Evolutionary conservation across 2,329 filamentous ascomycete species (phyloP).

Genomic region (Pseudomassariella vexata): DNA sequence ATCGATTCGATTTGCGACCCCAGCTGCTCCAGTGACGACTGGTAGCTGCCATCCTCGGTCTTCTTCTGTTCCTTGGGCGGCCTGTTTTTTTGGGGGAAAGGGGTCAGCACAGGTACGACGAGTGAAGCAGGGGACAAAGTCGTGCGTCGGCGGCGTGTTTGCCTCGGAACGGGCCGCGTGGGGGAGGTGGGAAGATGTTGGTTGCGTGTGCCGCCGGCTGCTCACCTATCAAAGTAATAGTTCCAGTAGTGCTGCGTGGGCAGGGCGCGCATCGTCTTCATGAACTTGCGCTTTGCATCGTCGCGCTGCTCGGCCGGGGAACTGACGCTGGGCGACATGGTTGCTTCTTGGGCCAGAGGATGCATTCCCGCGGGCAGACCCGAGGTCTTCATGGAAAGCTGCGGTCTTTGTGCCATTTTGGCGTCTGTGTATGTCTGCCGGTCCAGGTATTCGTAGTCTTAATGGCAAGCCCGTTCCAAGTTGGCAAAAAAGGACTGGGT

Average conservation of each 20-base stretch:
- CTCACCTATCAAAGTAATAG: slow-evolving; percentile 60
- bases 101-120: slow-evolving; percentile 3
- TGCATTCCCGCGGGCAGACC: too few species aligned
- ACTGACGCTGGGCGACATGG: slow-evolving; percentile 53
- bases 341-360: too few species aligned
- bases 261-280: slow-evolving; percentile 66
- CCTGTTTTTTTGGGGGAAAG: slow-evolving; percentile 17
- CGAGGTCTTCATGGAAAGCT: too few species aligned
- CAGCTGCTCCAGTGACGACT: slow-evolving; percentile 54
- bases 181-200: not conserved
- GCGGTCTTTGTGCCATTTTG: too few species aligned
- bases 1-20: slow-evolving; percentile 67
- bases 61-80: slow-evolving; percentile 38
- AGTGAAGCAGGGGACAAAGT: not conserved
- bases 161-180: not conserved
- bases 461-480: too few species aligned
- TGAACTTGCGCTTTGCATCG: slow-evolving; percentile 77
- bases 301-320: slow-evolving; percentile 70
- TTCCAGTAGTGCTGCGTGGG: slow-evolving; percentile 78
- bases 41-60: slow-evolving; percentile 38
- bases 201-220: too few species aligned
- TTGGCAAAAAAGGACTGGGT: too few species aligned
- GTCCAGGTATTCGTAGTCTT: too few species aligned
- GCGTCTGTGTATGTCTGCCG: too few species aligned
- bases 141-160: too few species aligned